Base-by-base conservation (phyloP, 768 basidiomycete genomes). In the Cubamyces lactineus region DNA sequence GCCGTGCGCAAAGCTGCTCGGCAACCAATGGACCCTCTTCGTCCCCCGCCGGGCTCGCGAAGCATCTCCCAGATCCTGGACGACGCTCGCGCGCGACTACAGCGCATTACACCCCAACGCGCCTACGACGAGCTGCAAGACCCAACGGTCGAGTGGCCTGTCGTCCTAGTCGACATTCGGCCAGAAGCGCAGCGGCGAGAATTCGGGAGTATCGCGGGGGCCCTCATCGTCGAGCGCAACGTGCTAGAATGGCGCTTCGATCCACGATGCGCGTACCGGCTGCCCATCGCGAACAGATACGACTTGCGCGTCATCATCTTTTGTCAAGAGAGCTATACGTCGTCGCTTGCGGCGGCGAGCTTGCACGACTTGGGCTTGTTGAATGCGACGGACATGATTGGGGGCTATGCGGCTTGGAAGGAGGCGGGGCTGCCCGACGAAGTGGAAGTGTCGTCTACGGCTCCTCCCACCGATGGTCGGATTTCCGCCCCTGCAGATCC, bases 161-260 rank as follows among this genome's bases (percentile, higher is more conserved):
- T 85, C 0, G 82, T 92, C 57, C 78, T 93, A 43, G 90, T 93
- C 7, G 91, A 92, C 71, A 91, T 92, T 53, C 85, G 91, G 7
- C 83, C 89, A 0, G 82, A 78, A 41, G 80, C 78, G 5, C 84
- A 90, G 71, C 81, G 91, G 16, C 78, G 78, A 5, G 71, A 70
- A 49, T 75, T 82, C 34, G 91, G 91, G 0, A 79, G 75, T 0
- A 87, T 92, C 57, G 78, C 78, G 8, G 89, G 91, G 0, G 82
- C 89, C n/a, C 74, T 92, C 57, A 75, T 89, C 56, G 82, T 92
- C 59, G 91, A 92, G 68, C 81, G 91, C 23, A 92, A 89, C 68
- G 82, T 86, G 5, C 79, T 93, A 55, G 91, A 93, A 71, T 91
- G 89, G 89, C 81, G 84, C 23, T 86, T 93, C 65, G 91, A 93